Base-by-base conservation (phyloP, 202 grass and related monocot species). In the Schoenoplectus triqueter region DNA sequence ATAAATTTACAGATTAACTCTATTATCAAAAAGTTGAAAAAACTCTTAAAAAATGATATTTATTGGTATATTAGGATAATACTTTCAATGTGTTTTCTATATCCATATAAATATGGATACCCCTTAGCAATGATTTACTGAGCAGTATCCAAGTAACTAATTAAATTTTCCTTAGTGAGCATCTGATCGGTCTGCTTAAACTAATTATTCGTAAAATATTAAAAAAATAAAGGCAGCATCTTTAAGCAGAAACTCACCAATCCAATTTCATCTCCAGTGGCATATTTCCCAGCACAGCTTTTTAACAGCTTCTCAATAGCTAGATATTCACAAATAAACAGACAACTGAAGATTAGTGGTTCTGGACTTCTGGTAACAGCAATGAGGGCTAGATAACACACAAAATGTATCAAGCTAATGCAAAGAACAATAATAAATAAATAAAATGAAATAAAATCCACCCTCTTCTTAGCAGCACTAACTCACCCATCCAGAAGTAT, bases 201-300 rank as follows among this genome's bases (percentile, higher is more conserved):
- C 69, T 73, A 4, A 14, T 48, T 21, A 41, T 7, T 19, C 18
- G 65, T 20, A 68, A 84, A 71, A 52, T 2, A 18, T 22, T 10
- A 6, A 39, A 64, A 40, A 46, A 88, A 61, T 19, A 1, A 71
- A 56, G 78, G 61, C 42, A 87, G 21, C 10, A 56, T 56, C 10
- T 76, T 0, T 82, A 68, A 82, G 18, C 21, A 59, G 48, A 56
- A 57, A 90, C 84, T 15, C 85, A 99, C 96, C 92, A 99, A 84
- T 80, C 88, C 87, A 66, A 94, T 86, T 84, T 94, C 93, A 91
- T 99, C 96, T 84, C 96, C 96, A 19, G 90, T 96, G 17, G 96
- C 93, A 61, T 87, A 99, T 85, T 99, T 99, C 69, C 96, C 91
- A 85, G 89, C 87, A 89, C 39, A 78, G 5, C 60, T 86, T 77